Evolutionary conservation across 1,139 yeast species (phyloP).

Genomic region (Protomyces inouyei): DNA sequence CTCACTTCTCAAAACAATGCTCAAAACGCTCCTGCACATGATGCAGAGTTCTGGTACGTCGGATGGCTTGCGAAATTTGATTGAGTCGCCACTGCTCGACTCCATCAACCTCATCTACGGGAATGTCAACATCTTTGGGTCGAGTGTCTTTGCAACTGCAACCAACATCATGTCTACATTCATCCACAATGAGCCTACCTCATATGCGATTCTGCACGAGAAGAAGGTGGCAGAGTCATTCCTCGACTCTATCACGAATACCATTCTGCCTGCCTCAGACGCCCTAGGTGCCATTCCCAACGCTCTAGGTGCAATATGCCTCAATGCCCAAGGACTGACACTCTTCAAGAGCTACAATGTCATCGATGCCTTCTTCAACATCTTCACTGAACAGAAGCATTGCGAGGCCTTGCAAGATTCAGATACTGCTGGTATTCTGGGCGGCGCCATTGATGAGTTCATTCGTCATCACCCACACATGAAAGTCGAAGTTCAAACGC

Average conservation of each 20-base stretch:
- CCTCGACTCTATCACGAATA: slow-evolving; percentile 49
- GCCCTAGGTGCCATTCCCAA: slow-evolving; percentile 64
- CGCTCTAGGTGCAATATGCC: slow-evolving; percentile 74
- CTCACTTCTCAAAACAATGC: slow-evolving; percentile 43
- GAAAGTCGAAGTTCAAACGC: slow-evolving; percentile 54
- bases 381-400: slow-evolving; percentile 48
- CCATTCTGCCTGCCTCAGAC: slow-evolving; percentile 52
- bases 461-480: slow-evolving; percentile 77
- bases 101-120: slow-evolving; percentile 57
- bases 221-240: slow-evolving; percentile 67
- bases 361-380: slow-evolving; percentile 50
- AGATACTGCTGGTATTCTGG: slow-evolving; percentile 55
- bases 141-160: slow-evolving; percentile 58
- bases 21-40: slow-evolving; percentile 61
- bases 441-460: slow-evolving; percentile 71
- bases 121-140: slow-evolving; percentile 64
- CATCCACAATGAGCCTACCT: slow-evolving; percentile 88
- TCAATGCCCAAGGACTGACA: slow-evolving; percentile 67
- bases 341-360: slow-evolving; percentile 50
- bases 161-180: slow-evolving; percentile 66
- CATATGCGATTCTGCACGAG: slow-evolving; percentile 74
- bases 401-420: slow-evolving; percentile 50
- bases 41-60: slow-evolving; percentile 66
- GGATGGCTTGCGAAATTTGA: slow-evolving; percentile 75
- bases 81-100: slow-evolving; percentile 71